phyloP scores from a whole-genome alignment of 78 protist genomes.

The Diacronema lutheri region DNA sequence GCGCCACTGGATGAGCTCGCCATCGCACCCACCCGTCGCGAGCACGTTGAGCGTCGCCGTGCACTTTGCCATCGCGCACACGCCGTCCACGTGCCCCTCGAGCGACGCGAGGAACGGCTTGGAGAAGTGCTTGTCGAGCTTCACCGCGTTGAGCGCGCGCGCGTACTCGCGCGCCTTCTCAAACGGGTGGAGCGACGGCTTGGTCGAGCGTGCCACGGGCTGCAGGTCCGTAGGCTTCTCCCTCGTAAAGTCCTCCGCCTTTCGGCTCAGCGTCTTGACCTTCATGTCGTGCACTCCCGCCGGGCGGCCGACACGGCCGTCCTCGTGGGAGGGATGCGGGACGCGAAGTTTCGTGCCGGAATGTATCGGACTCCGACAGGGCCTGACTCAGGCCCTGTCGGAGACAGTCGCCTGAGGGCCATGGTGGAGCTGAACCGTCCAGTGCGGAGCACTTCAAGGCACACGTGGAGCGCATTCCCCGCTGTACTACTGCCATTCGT shows the following conservation, averaged over 20 bases:
- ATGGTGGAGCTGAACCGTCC: no score
- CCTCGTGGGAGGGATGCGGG: no score
- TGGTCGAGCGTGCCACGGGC: conserved; percentile 62
- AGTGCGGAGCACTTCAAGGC: no score
- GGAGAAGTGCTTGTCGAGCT: conserved; percentile 86
- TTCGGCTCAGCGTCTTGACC: conserved; percentile 73
- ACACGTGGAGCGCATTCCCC: no score
- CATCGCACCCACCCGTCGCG: conserved; percentile 51
- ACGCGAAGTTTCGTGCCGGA: no score
- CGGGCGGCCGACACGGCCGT: no score
- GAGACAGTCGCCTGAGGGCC: no score
- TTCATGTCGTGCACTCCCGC: conserved; percentile 56
- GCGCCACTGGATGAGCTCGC: neutral
- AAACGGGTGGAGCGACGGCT: conserved; percentile 87
- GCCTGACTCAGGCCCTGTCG: no score
- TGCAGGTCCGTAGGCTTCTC: conserved; percentile 43
- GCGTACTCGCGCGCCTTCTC: conserved; percentile 85
- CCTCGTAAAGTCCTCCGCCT: conserved; percentile 49
- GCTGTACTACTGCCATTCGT: no score
- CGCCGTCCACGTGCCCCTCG: conserved; percentile 76
- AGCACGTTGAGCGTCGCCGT: conserved; percentile 5
- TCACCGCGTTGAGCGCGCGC: conserved; percentile 76
- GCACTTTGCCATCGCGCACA: conserved; percentile 38
- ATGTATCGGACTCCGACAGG: no score
- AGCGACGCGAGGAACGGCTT: conserved; percentile 88